These are phyloP conservation scores for Salvia hispanica DNA, from an alignment of 257 asterid genomes.

Conservation along the genomic window DNA sequence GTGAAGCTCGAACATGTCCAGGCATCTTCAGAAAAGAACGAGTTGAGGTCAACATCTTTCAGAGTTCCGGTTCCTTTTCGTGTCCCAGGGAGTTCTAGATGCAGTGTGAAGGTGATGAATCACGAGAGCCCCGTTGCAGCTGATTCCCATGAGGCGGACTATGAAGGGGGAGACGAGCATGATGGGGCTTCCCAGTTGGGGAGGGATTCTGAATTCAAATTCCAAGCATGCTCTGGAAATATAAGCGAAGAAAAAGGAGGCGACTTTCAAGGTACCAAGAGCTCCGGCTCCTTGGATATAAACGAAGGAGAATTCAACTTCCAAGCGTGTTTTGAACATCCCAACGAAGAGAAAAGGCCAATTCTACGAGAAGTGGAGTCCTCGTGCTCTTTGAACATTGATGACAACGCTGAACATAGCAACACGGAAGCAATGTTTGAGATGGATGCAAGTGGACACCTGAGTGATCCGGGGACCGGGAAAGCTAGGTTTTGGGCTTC, in stretches of 20 bases:
- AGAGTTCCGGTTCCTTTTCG: conserved; percentile 50
- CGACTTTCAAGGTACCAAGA: conserved; percentile 27
- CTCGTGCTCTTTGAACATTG: conserved; percentile 25
- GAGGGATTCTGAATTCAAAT: conserved; percentile 52
- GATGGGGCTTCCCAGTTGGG: conserved; percentile 46
- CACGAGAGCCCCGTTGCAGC: conserved; percentile 55
- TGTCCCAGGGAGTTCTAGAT: conserved; percentile 38
- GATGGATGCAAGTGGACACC: conserved; percentile 48
- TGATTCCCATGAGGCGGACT: conserved; percentile 48
- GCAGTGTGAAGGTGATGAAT: conserved; percentile 53
- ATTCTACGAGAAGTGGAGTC: conserved; percentile 22
- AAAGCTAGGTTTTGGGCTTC: conserved; percentile 47
- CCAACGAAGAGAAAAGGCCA: conserved; percentile 36
- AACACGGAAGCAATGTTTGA: conserved; percentile 35
- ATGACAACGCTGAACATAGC: conserved; percentile 23
- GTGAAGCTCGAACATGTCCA: conserved; percentile 43
- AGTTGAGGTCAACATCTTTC: conserved; percentile 47
- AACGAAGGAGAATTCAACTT: conserved; percentile 43
- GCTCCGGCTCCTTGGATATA: conserved; percentile 25
- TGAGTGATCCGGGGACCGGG: conserved; percentile 66
- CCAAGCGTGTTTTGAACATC: conserved; percentile 32
- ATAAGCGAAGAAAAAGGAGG: conserved; percentile 34
- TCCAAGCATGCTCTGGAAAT: conserved; percentile 36
- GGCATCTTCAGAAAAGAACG: conserved; percentile 39
- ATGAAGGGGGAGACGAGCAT: conserved; percentile 64